These are phyloP conservation scores for Ammopiptanthus mongolicus DNA, from an alignment of 306 rosid species.

Conservation along the genomic window DNA sequence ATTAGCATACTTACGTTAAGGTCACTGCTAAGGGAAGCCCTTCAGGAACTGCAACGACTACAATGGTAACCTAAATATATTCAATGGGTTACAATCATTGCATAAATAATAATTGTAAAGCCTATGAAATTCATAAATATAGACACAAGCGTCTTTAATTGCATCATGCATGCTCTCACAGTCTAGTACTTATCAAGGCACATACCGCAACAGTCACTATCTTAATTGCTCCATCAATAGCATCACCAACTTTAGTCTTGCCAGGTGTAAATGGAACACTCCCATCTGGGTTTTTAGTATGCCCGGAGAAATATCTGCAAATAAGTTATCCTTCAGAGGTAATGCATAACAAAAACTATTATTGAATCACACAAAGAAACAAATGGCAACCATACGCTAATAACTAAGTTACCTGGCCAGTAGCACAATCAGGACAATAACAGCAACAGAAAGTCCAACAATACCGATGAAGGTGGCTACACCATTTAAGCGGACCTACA, in stretches of 20 bases:
- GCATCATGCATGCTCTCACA: conserved; percentile 1
- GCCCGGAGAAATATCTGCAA: conserved; percentile 89
- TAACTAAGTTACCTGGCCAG: conserved; percentile 55
- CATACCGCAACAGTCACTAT: conserved; percentile 94
- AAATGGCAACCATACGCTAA: conserved; percentile 10
- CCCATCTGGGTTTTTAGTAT: conserved; percentile 47
- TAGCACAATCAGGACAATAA: conserved; percentile 67
- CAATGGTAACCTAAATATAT: conserved; percentile 82
- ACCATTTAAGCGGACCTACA: conserved; percentile 93
- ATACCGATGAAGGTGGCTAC: conserved; percentile 94
- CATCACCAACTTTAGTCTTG: conserved; percentile 60
- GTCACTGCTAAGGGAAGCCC: conserved; percentile 98
- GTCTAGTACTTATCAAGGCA: neutral
- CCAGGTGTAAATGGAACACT: conserved; percentile 54
- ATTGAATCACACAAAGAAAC: neutral
- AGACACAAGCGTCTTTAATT: neutral
- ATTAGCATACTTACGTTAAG: conserved; percentile 67
- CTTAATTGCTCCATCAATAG: conserved; percentile 83
- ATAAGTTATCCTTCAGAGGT: conserved; percentile 17
- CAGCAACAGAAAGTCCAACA: conserved; percentile 92
- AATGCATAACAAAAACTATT: conserved; percentile 1
- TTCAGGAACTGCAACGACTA: conserved; percentile 98
- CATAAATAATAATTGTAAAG: conserved; percentile 7
- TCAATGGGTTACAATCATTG: conserved; percentile 5
- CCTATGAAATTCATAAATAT: neutral